Conservation (phyloP, 441 rosid genomes). For the Bruguiera hainesii region DNA sequence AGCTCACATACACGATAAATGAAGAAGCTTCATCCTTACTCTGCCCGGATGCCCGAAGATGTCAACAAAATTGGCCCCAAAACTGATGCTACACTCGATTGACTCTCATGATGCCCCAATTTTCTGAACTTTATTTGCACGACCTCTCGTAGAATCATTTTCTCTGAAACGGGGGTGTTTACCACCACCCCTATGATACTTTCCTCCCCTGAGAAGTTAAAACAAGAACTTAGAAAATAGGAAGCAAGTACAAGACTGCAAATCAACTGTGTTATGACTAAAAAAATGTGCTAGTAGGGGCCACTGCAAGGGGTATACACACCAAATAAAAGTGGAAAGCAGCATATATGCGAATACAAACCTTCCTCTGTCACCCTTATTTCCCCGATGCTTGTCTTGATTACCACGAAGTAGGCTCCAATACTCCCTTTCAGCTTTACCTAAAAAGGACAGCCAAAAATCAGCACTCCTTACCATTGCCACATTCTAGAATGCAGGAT, state of each 20-base stretch:
- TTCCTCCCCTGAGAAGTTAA: constrained; percentile 60
- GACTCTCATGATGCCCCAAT: constrained; percentile 21
- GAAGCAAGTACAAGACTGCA: not conserved
- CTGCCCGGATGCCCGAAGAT: no score
- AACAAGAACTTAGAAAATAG: not conserved
- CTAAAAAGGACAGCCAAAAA: constrained; percentile 28
- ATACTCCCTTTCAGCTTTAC: constrained; percentile 72
- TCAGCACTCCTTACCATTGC: constrained; percentile 8
- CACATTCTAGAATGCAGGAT: not conserved
- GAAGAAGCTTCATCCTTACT: no score
- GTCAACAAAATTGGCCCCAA: not conserved
- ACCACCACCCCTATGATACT: constrained; percentile 50
- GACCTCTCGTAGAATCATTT: constrained; percentile 39
- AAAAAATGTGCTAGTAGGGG: no score
- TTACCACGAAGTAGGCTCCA: constrained; percentile 57
- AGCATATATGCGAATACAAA: constrained; percentile 25
- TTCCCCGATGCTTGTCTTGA: constrained; percentile 43
- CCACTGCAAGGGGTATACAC: not conserved
- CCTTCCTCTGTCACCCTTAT: constrained; percentile 64
- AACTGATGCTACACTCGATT: constrained; percentile 6
- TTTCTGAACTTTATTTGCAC: constrained; percentile 62
- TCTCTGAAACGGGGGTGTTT: constrained; percentile 51
- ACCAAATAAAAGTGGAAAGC: not conserved
- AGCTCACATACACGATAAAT: no score
- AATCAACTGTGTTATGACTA: not conserved